Evolutionary conservation across 768 basidiomycete species (phyloP), one percentile per base, ranked within the genome.

Genomic region (Terana coerulea): DNA sequence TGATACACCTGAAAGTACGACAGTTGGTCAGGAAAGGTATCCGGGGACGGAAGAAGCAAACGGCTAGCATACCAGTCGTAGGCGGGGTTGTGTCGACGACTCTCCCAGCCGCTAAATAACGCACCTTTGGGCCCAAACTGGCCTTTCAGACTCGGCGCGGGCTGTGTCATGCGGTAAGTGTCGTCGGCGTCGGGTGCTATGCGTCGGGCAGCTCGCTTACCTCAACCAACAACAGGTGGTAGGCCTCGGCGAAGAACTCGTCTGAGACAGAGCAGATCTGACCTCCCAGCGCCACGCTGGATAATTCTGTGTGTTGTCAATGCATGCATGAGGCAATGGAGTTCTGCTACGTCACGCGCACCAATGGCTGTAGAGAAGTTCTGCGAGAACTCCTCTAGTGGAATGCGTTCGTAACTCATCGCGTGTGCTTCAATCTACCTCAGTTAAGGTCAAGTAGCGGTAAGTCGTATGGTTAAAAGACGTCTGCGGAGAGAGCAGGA

Each of bases 91-190:
- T 99, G 97, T 59, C 97, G 72, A 35, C 93, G 74, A 24, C 78
- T 79, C 67, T 99, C 97, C 97, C 97, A 99, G 47, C 95, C 97
- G 57, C 86, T 91, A 68, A 78, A 98, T 21, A 98, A 69, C 0
- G 95, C 95, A 21, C 97, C 97, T 35, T 94, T 95, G 2, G 93
- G 90, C 6, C 95, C 95, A 60, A 94, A 99, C 59, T 94, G 91
- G n/a, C 97, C 97, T 68, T 95, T 94, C 64, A 97, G 69, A 58
- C 86, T 91, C 3, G 77, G 80, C 21, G 95, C 83, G 6, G 95
- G 88, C 94, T 97, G 57, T 11, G 15, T 8, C 30, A 31, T 12
- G 22, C n/a, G n/a, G n/a, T n/a, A n/a, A n/a, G 44, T 11, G 12
- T 24, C 12, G 10, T 15, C n/a, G n/a, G n/a, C n/a, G n/a, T n/a